A percentile compares a stretch with the other conserved stretches of the same genome.
These are phyloP conservation scores for Neurospora sp. DNA, from an alignment of 495 filamentous ascomycete species.

Conservation along the genomic window DNA sequence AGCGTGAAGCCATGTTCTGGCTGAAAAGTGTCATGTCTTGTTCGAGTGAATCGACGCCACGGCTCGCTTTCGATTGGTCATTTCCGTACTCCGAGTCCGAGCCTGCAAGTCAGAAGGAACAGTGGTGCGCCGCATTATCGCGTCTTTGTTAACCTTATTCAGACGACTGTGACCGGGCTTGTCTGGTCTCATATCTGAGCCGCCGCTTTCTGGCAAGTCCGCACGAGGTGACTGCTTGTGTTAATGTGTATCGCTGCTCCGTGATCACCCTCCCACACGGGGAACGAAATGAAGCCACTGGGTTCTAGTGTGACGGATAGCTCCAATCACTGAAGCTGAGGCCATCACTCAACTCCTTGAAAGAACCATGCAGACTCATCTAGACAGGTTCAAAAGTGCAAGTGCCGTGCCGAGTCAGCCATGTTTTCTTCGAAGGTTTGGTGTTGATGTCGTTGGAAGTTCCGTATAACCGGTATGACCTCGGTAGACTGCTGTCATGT, in stretches of 20 bases:
- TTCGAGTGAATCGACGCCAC: neutral
- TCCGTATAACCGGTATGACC: neutral
- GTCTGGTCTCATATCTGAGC: neutral
- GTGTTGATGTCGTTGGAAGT: neutral
- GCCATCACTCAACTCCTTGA: neutral
- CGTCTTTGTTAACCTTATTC: conserved; percentile 23
- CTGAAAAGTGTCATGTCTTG: neutral
- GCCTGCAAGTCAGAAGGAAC: neutral
- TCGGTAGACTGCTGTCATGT: neutral
- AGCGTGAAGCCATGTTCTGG: neutral
- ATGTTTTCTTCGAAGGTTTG: too few relatives aligned
- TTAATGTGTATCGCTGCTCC: neutral
- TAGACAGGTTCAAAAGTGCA: neutral
- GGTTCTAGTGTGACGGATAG: neutral
- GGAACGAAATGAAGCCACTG: neutral
- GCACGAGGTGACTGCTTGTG: conserved; percentile 1
- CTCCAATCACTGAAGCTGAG: neutral
- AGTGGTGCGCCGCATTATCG: neutral
- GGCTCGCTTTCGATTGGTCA: neutral
- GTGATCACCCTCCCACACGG: neutral
- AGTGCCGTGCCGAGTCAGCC: neutral
- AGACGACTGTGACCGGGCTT: conserved; percentile 14
- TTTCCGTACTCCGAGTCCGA: neutral
- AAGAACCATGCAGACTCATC: neutral
- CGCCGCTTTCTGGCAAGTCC: neutral